Evolutionary conservation across 2,329 filamentous ascomycete species (phyloP).

Genomic region (Aspergillus fischeri): DNA sequence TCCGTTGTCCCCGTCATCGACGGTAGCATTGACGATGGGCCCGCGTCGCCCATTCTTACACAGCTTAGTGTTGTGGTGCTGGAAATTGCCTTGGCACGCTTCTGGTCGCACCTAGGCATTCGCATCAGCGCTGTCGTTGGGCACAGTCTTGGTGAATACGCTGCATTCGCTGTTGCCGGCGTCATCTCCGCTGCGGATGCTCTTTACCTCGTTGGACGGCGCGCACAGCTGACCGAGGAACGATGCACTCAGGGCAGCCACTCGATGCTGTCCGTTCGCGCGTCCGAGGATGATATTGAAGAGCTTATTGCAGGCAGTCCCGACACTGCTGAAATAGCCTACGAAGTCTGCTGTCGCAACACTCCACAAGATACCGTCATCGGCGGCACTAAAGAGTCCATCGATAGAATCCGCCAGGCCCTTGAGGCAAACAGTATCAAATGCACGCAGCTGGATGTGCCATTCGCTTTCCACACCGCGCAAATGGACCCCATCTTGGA

Average conservation of each 20-base stretch:
- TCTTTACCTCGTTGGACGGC: conserved; percentile 64
- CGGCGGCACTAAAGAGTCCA: conserved; percentile 57
- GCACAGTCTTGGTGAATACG: conserved; percentile 40
- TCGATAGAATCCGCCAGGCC: conserved; percentile 50
- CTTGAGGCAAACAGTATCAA: conserved; percentile 55
- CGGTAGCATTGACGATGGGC: conserved; percentile 37
- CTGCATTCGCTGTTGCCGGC: conserved; percentile 33
- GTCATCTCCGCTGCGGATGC: conserved; percentile 33
- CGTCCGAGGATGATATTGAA: conserved; percentile 38
- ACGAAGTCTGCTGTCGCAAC: conserved; percentile 69
- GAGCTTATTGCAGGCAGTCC: conserved; percentile 57
- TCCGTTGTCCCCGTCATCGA: conserved; percentile 19
- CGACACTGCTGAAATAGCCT: conserved; percentile 31
- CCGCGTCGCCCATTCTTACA: conserved; percentile 12
- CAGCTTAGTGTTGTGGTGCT: conserved; percentile 38
- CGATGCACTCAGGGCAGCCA: conserved; percentile 65
- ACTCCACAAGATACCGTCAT: conserved; percentile 71
- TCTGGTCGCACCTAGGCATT: conserved; percentile 30
- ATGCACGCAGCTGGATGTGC: conserved; percentile 59
- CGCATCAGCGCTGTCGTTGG: conserved; percentile 52
- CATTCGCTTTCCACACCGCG: conserved; percentile 50
- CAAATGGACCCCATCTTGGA: conserved; percentile 18
- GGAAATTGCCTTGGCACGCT: conserved; percentile 37
- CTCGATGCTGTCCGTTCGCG: conserved; percentile 59
- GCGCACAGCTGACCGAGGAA: conserved; percentile 62